Conservation (phyloP, 2,329 filamentous ascomycete species). For the Beauveria sp. region DNA sequence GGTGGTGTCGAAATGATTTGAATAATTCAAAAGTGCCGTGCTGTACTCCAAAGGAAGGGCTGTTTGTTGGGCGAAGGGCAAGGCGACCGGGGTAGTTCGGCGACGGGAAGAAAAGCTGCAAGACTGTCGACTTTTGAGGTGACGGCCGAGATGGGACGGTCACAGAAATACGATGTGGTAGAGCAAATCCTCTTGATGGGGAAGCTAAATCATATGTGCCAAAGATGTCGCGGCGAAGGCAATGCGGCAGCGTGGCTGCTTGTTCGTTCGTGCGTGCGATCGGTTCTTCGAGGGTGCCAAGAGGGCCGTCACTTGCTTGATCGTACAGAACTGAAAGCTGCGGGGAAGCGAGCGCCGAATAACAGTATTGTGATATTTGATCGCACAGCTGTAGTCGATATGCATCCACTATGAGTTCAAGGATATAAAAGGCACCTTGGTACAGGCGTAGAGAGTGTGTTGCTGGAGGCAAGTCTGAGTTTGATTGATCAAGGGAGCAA, state of each 20-base stretch:
- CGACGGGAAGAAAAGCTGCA: neutral
- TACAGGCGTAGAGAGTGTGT: neutral
- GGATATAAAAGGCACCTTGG: neutral
- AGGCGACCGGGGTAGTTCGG: neutral
- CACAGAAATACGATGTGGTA: neutral
- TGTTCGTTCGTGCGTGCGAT: neutral
- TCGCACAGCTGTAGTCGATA: neutral
- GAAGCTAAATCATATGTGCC: neutral
- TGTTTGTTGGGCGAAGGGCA: neutral
- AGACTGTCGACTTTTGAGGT: neutral
- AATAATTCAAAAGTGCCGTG: neutral
- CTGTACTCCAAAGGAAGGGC: neutral
- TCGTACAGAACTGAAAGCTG: neutral
- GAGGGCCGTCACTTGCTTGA: neutral
- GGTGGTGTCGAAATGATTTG: neutral
- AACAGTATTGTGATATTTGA: neutral
- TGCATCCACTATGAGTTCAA: neutral
- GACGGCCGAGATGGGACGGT: neutral
- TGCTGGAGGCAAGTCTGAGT: slow-evolving; percentile 4
- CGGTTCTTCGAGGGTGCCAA: neutral
- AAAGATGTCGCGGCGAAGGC: neutral
- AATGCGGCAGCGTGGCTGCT: neutral
- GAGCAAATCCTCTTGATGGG: neutral
- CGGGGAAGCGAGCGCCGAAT: neutral
- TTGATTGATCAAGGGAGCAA: neutral